Evolutionary conservation across 2,329 filamentous ascomycete genomes (phyloP).

Genomic region (Setomelanomma holmii): DNA sequence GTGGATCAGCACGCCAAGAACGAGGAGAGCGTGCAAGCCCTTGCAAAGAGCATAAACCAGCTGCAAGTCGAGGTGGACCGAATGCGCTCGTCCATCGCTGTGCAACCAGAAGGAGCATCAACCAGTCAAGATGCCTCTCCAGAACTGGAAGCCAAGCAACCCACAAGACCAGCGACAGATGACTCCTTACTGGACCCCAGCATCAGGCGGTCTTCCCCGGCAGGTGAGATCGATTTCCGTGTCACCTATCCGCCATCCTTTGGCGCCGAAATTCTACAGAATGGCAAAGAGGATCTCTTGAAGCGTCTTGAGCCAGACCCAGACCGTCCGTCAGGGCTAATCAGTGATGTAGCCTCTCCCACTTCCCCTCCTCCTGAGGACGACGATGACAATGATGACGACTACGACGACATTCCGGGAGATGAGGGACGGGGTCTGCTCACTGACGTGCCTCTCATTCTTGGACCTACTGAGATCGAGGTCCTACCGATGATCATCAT

Average conservation of each 20-base stretch:
- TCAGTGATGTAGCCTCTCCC: constrained; percentile 48
- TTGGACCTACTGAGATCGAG: constrained; percentile 94
- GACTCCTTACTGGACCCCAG: constrained; percentile 44
- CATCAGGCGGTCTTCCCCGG: constrained; percentile 47
- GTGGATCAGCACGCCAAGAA: constrained; percentile 48
- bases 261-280: constrained; percentile 57
- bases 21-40: constrained; percentile 49
- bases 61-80: constrained; percentile 49
- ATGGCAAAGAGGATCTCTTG: constrained; percentile 59
- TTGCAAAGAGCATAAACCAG: constrained; percentile 50
- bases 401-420: constrained; percentile 73
- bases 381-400: constrained; percentile 72
- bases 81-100: constrained; percentile 44
- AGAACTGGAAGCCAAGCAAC: constrained; percentile 24
- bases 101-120: constrained; percentile 28
- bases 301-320: constrained; percentile 58
- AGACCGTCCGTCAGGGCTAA: constrained; percentile 48
- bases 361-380: constrained; percentile 59
- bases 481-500: constrained; percentile 97
- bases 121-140: constrained; percentile 17
- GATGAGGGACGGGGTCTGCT: constrained; percentile 82
- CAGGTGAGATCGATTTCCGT: constrained; percentile 56
- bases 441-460: constrained; percentile 91
- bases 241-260: constrained; percentile 58
- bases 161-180: constrained; percentile 29